These are phyloP conservation scores for Agarophyton chilense DNA, from an alignment of 23 red algal species.

Conservation along the genomic window DNA sequence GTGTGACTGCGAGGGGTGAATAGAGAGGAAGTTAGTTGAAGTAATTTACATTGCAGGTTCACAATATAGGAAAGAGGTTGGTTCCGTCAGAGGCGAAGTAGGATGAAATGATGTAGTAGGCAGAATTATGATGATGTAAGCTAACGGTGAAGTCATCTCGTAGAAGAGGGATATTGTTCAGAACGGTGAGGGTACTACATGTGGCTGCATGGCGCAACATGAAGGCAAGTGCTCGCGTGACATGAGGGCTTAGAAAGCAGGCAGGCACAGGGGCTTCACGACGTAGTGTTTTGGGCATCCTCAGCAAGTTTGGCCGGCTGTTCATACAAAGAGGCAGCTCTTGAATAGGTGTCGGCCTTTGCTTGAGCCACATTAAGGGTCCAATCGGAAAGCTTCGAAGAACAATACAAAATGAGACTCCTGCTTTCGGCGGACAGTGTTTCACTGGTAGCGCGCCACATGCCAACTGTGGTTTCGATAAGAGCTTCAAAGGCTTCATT, in stretches of 20 bases:
- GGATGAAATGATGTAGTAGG: background rate
- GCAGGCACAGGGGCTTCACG: background rate
- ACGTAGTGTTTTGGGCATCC: conserved; percentile 41
- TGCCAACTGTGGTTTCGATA: conserved; percentile 28
- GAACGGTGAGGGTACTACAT: background rate
- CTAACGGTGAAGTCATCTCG: background rate
- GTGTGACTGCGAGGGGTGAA: background rate
- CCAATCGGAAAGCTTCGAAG: conserved; percentile 68
- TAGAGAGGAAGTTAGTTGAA: background rate
- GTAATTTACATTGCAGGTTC: background rate
- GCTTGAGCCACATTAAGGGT: conserved; percentile 78
- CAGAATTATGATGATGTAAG: conserved; percentile 16
- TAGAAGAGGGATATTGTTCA: background rate
- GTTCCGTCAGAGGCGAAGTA: background rate
- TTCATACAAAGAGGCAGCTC: conserved; percentile 51
- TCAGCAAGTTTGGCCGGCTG: conserved; percentile 57
- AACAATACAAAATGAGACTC: conserved; percentile 44
- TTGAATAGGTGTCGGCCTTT: conserved; percentile 51
- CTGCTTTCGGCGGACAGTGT: conserved; percentile 44
- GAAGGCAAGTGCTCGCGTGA: background rate
- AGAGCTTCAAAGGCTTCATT: conserved; percentile 31
- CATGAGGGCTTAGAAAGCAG: background rate
- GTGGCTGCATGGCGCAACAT: background rate
- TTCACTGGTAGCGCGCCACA: conserved; percentile 59
- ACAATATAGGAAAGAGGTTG: background rate